Evolutionary conservation across 2,329 filamentous ascomycete species (phyloP).

Genomic region (Podosphaera xanthii): DNA sequence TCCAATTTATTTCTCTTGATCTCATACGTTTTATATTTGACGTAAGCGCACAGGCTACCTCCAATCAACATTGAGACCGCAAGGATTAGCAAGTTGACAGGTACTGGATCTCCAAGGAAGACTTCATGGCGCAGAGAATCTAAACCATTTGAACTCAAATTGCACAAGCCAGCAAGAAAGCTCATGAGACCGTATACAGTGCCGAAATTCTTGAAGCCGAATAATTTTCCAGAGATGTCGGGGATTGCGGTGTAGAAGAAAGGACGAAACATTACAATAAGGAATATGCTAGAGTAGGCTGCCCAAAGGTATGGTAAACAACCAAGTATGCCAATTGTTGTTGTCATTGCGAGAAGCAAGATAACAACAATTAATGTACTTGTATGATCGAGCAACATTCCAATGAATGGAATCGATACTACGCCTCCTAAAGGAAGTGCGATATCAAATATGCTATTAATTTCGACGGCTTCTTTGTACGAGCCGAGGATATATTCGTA

Average conservation of each 20-base stretch:
- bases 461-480: constrained; percentile 32
- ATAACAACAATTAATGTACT: constrained; percentile 49
- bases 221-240: constrained; percentile 78
- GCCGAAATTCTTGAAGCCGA: constrained; percentile 76
- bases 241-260: constrained; percentile 83
- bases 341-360: constrained; percentile 47
- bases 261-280: constrained; percentile 70
- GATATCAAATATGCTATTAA: constrained; percentile 77
- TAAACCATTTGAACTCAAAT: constrained; percentile 61
- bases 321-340: constrained; percentile 53
- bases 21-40: constrained; percentile 20
- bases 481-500: constrained; percentile 54
- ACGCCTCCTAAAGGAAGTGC: constrained; percentile 66
- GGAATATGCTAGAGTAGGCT: constrained; percentile 50
- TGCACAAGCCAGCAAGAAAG: constrained; percentile 60
- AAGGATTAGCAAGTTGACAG: constrained; percentile 51
- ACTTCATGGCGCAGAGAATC: constrained; percentile 55
- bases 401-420: constrained; percentile 70
- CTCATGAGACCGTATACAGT: constrained; percentile 89
- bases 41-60: constrained; percentile 39
- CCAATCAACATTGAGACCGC: constrained; percentile 40
- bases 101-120: constrained; percentile 50
- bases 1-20: constrained; percentile 20
- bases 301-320: constrained; percentile 47
- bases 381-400: constrained; percentile 52